Evolutionary conservation across 2,329 filamentous ascomycete species (phyloP).

Genomic region (Penicillium janthinellum): DNA sequence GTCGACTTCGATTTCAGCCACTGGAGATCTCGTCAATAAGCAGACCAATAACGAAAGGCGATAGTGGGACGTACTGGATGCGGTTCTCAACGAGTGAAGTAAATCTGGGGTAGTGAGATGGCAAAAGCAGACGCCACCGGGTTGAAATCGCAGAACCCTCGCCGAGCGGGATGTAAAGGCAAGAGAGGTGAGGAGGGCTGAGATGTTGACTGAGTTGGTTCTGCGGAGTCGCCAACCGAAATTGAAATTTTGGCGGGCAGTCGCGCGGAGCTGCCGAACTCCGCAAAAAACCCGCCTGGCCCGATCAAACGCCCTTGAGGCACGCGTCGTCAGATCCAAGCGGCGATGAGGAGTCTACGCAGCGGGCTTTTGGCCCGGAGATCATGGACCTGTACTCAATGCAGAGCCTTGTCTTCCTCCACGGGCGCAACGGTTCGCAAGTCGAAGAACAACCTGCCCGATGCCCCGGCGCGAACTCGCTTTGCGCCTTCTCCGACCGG

Average conservation of each 20-base stretch:
- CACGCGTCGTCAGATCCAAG: not conserved
- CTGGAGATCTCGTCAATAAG: conserved; percentile 31
- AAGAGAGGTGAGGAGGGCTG: conserved; percentile 5
- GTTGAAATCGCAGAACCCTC: not conserved
- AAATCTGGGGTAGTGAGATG: not conserved
- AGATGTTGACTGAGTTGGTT: conserved; percentile 14
- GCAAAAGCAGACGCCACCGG: not conserved
- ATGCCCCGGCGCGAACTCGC: conserved; percentile 69
- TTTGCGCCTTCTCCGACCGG: conserved; percentile 97
- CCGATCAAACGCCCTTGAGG: not conserved
- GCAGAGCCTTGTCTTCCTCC: conserved; percentile 37
- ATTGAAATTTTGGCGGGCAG: conserved; percentile 31
- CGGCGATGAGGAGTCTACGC: conserved; percentile 34
- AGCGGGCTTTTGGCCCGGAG: conserved; percentile 30
- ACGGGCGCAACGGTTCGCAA: conserved; percentile 31
- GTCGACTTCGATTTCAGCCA: conserved; percentile 51
- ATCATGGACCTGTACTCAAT: conserved; percentile 42
- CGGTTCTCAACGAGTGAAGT: not conserved
- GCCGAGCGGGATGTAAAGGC: conserved; percentile 1
- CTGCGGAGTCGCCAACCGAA: conserved; percentile 22
- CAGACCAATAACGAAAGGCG: not conserved
- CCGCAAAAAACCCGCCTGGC: conserved; percentile 20
- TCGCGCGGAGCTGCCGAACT: conserved; percentile 25
- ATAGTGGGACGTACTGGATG: conserved; percentile 10
- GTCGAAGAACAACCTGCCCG: conserved; percentile 45